Conservation (phyloP, 805 yeast species). For the Saturnispora dispora region DNA sequence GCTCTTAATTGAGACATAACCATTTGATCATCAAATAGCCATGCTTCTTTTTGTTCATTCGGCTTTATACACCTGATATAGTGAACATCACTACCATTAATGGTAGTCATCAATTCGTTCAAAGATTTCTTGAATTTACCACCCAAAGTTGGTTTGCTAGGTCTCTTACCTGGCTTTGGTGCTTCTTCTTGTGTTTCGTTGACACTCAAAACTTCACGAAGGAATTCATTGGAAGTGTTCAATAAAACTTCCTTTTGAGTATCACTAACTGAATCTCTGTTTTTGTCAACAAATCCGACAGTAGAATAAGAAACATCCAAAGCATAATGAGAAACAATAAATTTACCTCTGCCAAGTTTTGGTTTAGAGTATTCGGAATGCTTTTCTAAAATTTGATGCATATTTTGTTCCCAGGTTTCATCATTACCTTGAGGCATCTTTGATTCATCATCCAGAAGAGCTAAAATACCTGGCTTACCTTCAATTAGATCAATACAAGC, state of each 20-base stretch:
- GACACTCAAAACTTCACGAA: conserved; percentile 54
- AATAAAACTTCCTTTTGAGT: conserved; percentile 84
- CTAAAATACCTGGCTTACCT: conserved; percentile 75
- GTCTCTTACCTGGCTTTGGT: conserved; percentile 28
- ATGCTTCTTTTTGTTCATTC: conserved; percentile 85
- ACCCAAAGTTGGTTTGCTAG: conserved; percentile 86
- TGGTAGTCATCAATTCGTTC: conserved; percentile 87
- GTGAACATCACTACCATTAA: conserved; percentile 90
- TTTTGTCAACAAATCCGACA: conserved; percentile 94
- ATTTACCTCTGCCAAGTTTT: conserved; percentile 85
- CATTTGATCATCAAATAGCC: conserved; percentile 95
- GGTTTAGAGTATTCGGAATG: conserved; percentile 81
- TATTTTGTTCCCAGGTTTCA: conserved; percentile 83
- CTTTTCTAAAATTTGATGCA: conserved; percentile 77
- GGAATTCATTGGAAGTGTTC: conserved; percentile 55
- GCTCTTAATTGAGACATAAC: conserved; percentile 92
- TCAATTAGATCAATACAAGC: conserved; percentile 93
- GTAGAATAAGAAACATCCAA: conserved; percentile 85
- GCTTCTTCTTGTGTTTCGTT: conserved; percentile 39
- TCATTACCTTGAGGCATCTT: conserved; percentile 91
- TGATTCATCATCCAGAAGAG: conserved; percentile 89
- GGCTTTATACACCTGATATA: conserved; percentile 97
- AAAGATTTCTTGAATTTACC: conserved; percentile 87
- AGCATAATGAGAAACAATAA: conserved; percentile 89
- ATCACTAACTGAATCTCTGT: conserved; percentile 95